phyloP scores from a whole-genome alignment of 1,284 basidiomycete genomes.

The Austroboletus rostrupii region DNA sequence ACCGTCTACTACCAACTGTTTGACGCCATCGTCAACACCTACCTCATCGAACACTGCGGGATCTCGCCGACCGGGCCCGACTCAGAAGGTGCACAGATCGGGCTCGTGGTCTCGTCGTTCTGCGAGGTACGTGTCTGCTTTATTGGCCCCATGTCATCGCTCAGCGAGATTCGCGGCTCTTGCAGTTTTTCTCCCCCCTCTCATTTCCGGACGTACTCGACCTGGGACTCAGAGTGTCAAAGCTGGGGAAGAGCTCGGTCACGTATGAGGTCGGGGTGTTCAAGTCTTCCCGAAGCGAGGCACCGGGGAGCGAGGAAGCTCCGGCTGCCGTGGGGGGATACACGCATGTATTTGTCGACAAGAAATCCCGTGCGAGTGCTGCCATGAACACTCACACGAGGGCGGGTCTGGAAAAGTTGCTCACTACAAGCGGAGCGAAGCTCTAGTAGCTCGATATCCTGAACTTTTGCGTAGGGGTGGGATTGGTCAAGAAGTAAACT shows the following conservation, averaged over 20 bases:
- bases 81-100: constrained; percentile 42
- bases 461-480: too few species aligned
- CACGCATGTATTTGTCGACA: constrained; percentile 77
- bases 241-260: constrained; percentile 67
- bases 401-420: constrained; percentile 16
- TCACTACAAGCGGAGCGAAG: background rate
- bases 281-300: constrained; percentile 28
- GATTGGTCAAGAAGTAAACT: background rate
- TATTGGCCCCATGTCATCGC: background rate
- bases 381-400: constrained; percentile 33
- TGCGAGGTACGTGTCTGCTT: constrained; percentile 45
- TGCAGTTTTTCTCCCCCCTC: constrained; percentile 59
- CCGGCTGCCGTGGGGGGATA: constrained; percentile 71
- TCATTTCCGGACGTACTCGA: constrained; percentile 67
- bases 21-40: constrained; percentile 73
- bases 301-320: constrained; percentile 21
- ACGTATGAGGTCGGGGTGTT: constrained; percentile 75
- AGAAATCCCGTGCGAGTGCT: constrained; percentile 48
- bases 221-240: constrained; percentile 60
- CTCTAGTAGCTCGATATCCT: background rate
- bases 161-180: background rate
- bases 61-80: constrained; percentile 45
- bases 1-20: constrained; percentile 76
- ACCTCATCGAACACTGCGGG: constrained; percentile 58
- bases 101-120: constrained; percentile 68